phyloP scores from a whole-genome alignment of 208 protist species.

The Leishmania braziliensis region DNA sequence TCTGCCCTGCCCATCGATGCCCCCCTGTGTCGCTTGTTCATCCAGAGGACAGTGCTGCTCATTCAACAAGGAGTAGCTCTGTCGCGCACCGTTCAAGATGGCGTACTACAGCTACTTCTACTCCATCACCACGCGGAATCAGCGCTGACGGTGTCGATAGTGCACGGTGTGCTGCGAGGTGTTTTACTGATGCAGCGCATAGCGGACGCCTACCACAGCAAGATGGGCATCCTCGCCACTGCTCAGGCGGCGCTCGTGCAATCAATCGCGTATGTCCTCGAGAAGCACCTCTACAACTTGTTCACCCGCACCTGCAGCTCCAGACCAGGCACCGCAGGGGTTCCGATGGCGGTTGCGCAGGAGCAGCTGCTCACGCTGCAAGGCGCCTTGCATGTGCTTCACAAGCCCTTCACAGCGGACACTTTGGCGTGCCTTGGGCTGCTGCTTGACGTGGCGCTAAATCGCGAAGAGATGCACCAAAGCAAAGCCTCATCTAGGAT shows the following conservation, averaged over 20 bases:
- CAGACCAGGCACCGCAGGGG: not conserved
- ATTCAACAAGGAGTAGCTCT: slow-evolving; percentile 70
- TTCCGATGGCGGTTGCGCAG: not conserved
- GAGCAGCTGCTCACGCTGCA: slow-evolving; percentile 70
- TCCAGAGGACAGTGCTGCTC: slow-evolving; percentile 48
- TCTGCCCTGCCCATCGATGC: slow-evolving; percentile 34
- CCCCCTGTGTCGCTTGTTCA: slow-evolving; percentile 36
- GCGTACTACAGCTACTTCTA: slow-evolving; percentile 67
- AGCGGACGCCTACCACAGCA: slow-evolving; percentile 77
- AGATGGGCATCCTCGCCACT: slow-evolving; percentile 75
- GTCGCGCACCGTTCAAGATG: slow-evolving; percentile 53
- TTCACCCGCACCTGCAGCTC: slow-evolving; percentile 34
- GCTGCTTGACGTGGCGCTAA: slow-evolving; percentile 61
- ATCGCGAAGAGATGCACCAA: slow-evolving; percentile 32
- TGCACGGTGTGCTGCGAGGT: slow-evolving; percentile 69
- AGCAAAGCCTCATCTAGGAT: slow-evolving; percentile 14
- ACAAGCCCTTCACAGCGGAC: slow-evolving; percentile 56
- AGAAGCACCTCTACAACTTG: slow-evolving; percentile 66
- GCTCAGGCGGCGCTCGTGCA: slow-evolving; percentile 67
- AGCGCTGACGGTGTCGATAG: slow-evolving; percentile 55
- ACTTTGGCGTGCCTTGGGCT: slow-evolving; percentile 63
- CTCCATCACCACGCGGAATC: slow-evolving; percentile 74
- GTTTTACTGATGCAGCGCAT: slow-evolving; percentile 92
- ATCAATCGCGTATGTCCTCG: slow-evolving; percentile 72
- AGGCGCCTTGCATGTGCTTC: slow-evolving; percentile 70